Conservation (phyloP, 2,329 filamentous ascomycete species). For the Harringtonia lauricola region DNA sequence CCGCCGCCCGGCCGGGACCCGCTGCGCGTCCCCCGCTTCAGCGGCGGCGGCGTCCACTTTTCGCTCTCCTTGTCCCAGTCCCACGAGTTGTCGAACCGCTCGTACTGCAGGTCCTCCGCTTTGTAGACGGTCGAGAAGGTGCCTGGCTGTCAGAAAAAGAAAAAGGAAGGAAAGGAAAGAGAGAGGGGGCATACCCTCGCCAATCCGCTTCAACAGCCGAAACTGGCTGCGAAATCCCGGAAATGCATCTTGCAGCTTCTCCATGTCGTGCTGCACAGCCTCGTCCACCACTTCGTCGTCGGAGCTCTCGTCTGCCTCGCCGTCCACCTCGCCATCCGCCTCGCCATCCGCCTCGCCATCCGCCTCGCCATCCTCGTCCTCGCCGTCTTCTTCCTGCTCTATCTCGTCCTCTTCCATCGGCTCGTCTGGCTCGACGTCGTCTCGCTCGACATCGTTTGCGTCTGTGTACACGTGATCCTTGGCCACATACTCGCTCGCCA, state of each 20-base stretch:
- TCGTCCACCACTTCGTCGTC: slow-evolving; percentile 55
- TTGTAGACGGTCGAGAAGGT: slow-evolving; percentile 99
- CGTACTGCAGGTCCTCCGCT: slow-evolving; percentile 82
- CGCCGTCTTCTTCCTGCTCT: slow-evolving; percentile 32
- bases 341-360: slow-evolving; percentile 18
- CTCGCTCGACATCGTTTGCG: slow-evolving; percentile 18
- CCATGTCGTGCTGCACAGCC: slow-evolving; percentile 74
- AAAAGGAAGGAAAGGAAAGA: not conserved
- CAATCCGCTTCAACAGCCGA: slow-evolving; percentile 89
- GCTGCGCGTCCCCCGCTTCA: slow-evolving; percentile 37
- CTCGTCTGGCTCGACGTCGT: slow-evolving; percentile 27
- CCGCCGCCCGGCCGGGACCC: not conserved
- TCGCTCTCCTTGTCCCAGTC: slow-evolving; percentile 59
- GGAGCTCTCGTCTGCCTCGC: slow-evolving; percentile 36
- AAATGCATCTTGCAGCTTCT: slow-evolving; percentile 70
- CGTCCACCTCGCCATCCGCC: slow-evolving; percentile 19
- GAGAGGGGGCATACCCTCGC: slow-evolving; percentile 56
- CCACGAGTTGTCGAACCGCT: slow-evolving; percentile 78
- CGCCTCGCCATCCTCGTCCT: slow-evolving; percentile 25
- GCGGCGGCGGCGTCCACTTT: slow-evolving; percentile 58
- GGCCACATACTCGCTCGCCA: slow-evolving; percentile 19
- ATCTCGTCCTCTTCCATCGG: slow-evolving; percentile 29
- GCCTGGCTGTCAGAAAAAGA: slow-evolving; percentile 37
- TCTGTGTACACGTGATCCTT: slow-evolving; percentile 17
- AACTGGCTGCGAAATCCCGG: slow-evolving; percentile 75